Percentiles rank a stretch among this genome's conserved stretches.
Conservation (phyloP, 345 rosid species). For the Alliaria petiolata region DNA sequence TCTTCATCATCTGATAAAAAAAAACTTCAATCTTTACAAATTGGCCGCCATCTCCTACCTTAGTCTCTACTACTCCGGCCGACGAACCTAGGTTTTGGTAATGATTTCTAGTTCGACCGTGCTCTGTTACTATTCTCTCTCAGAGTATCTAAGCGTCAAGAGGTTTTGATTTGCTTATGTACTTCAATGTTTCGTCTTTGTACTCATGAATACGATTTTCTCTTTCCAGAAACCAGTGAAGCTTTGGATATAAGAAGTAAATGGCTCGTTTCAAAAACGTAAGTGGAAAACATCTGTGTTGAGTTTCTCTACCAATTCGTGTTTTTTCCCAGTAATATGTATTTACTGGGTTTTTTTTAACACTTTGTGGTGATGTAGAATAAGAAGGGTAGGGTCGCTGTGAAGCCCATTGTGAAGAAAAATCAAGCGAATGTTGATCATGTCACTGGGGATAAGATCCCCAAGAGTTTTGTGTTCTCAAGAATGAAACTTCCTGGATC, state of each 20-base stretch:
- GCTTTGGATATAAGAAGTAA: background rate
- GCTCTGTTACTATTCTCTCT: background rate
- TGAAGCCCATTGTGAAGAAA: constrained; percentile 61
- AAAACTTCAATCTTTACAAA: background rate
- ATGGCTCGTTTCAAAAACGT: constrained; percentile 52
- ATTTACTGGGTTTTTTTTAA: background rate
- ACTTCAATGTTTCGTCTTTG: background rate
- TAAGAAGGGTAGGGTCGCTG: constrained; percentile 56
- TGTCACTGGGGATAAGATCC: constrained; percentile 82
- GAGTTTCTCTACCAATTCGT: background rate
- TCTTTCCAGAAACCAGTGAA: constrained; percentile 12
- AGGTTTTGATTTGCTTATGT: background rate
- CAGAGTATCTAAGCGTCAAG: background rate
- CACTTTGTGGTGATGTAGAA: constrained; percentile 13
- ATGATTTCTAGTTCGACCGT: background rate
- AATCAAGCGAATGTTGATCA: constrained; percentile 60
- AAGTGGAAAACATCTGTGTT: constrained; percentile 15
- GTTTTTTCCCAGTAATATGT: background rate
- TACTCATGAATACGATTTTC: background rate
- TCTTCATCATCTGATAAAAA: background rate
- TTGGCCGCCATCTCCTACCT: constrained; percentile 17
- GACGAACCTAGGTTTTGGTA: constrained; percentile 22
- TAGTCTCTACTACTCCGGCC: background rate
- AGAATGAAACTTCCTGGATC: constrained; percentile 82
- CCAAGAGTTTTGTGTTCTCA: constrained; percentile 83